Evolutionary conservation across 345 rosid genomes (phyloP), one percentile per base, ranked within the genome.

Genomic region (Diplotaxis tenuifolia): DNA sequence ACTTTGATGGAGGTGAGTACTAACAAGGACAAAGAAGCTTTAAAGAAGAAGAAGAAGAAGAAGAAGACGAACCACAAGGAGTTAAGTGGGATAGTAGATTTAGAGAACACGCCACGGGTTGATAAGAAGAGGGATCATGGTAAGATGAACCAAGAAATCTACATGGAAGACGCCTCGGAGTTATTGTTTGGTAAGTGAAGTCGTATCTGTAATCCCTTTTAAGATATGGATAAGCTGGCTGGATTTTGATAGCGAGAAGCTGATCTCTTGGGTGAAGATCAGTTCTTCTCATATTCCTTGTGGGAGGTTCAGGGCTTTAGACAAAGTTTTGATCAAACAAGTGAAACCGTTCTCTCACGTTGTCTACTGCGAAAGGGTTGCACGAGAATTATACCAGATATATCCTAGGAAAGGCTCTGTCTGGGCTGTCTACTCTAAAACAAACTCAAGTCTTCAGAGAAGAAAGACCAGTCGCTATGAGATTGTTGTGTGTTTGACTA

Each of bases 381-480:
- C 96, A 27, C 80, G 79, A 72, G 90, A 86, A 77, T 67, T 84
- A 65, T 94, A 91, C 73, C 76, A 89, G 80, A 89, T 94, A 67
- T 94, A 83, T 79, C 97, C 98, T 0, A 84, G 68, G 66, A 94
- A 94, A 79, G 97, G 95, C 59, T 89, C 96, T 0, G 84, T 94
- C 23, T 94, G 98, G 98, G 97, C 91, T 8, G 74, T 93, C 54
- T 79, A 82, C 36, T 78, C 76, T 38, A 89, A 84, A 64, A 78
- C 68, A 9, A 70, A 58, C 71, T 27, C 60, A n/a, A 57, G 63
- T 65, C 58, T 10, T 7, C 79, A 78, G 74, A 77, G 82, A 77
- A 82, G 78, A 82, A 81, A 75, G 67, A 63, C 28, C 38, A 78
- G 73, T 42, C 76, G 73, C 73, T 85, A 85, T 49, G 85, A 83